These are phyloP conservation scores for Argentina anserina DNA, from an alignment of 306 rosid species.

Conservation along the genomic window DNA sequence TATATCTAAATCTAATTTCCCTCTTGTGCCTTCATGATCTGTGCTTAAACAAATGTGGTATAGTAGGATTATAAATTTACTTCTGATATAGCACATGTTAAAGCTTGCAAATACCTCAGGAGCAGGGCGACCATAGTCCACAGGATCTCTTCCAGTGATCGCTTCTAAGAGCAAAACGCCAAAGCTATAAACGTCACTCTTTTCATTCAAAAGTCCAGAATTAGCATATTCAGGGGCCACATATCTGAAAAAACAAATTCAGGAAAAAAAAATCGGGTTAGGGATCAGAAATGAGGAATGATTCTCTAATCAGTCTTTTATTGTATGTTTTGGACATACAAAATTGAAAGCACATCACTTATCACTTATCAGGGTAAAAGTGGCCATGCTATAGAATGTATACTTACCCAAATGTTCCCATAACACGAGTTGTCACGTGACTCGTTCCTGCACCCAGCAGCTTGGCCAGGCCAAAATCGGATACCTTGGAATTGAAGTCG, in stretches of 20 bases:
- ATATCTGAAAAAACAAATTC: slow-evolving; percentile 39
- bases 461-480: slow-evolving; percentile 94
- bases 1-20: slow-evolving; percentile 12
- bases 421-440: slow-evolving; percentile 90
- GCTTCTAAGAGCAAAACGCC: slow-evolving; percentile 85
- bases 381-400: slow-evolving; percentile 7
- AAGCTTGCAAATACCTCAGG: slow-evolving; percentile 54
- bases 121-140: slow-evolving; percentile 77
- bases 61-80: neutral
- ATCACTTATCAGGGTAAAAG: slow-evolving; percentile 4
- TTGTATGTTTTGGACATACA: neutral
- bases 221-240: slow-evolving; percentile 97
- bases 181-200: slow-evolving; percentile 91
- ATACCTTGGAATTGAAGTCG: slow-evolving; percentile 90
- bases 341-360: slow-evolving; percentile 5
- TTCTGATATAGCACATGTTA: neutral
- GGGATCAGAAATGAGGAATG: neutral
- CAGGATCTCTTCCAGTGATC: slow-evolving; percentile 91
- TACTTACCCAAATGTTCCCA: slow-evolving; percentile 96
- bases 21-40: neutral
- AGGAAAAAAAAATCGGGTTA: neutral
- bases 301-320: neutral
- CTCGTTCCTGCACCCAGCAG: slow-evolving; percentile 87
- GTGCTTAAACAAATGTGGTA: neutral
- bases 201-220: slow-evolving; percentile 83